Percentiles rank a stretch among this genome's conserved stretches.
Evolutionary conservation across 2,329 filamentous ascomycete genomes (phyloP).

Genomic region (Colletotrichum tanaceti): DNA sequence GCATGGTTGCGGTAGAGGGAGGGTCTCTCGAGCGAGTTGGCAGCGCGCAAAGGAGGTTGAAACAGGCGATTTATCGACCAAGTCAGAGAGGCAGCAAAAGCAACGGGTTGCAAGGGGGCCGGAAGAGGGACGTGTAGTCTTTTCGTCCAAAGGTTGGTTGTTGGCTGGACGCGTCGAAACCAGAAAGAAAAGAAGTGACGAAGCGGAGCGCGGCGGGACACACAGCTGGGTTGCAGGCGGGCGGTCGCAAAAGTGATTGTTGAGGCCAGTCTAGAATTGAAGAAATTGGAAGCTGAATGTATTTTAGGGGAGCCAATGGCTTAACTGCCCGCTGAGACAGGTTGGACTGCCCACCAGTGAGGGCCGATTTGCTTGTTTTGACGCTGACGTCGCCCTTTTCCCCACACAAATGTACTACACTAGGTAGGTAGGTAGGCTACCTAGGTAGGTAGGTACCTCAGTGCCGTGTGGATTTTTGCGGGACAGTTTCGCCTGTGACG

Average conservation of each 20-base stretch:
- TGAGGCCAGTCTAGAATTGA: conserved; percentile 26
- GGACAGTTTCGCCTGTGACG: conserved; percentile 12
- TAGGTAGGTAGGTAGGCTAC: too few relatives aligned
- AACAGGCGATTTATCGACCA: neutral
- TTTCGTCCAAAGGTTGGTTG: neutral
- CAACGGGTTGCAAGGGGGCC: neutral
- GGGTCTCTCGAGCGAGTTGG: conserved; percentile 1
- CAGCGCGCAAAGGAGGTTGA: neutral
- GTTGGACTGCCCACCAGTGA: conserved; percentile 20
- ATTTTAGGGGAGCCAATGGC: conserved; percentile 27
- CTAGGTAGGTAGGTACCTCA: too few relatives aligned
- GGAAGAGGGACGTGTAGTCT: neutral
- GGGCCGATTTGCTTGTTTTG: conserved; percentile 36
- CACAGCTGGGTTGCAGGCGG: conserved; percentile 13
- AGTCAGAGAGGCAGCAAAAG: neutral
- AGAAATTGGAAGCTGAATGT: conserved; percentile 11
- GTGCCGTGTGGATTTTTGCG: neutral
- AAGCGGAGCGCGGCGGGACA: conserved; percentile 30
- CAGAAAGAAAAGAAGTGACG: conserved; percentile 28
- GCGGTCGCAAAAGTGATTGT: conserved; percentile 30
- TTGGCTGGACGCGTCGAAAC: conserved; percentile 32
- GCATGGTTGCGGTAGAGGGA: conserved; percentile 20
- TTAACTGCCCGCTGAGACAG: conserved; percentile 19
- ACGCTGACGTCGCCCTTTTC: conserved; percentile 26
- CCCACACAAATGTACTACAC: neutral